Conservation (phyloP, 1,139 yeast species). For the Maudiozyma humilis region DNA sequence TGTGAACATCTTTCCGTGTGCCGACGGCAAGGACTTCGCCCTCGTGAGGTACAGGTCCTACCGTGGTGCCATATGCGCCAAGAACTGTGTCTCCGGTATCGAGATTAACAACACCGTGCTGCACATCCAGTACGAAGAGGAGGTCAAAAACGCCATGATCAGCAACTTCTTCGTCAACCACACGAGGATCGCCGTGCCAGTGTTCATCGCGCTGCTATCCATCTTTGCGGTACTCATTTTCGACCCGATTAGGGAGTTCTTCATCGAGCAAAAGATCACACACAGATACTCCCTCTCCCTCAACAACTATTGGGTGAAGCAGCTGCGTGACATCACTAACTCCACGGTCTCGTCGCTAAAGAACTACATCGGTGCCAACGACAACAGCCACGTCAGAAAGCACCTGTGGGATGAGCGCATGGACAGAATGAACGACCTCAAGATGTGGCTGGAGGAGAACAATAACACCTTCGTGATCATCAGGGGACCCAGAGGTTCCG, state of each 20-base stretch:
- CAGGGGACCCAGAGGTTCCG: slow-evolving; percentile 91
- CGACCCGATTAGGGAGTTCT: slow-evolving; percentile 85
- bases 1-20: slow-evolving; percentile 58
- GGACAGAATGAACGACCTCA: slow-evolving; percentile 58
- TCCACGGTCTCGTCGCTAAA: slow-evolving; percentile 36
- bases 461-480: slow-evolving; percentile 80
- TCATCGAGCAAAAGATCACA: slow-evolving; percentile 64
- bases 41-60: slow-evolving; percentile 44
- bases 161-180: slow-evolving; percentile 60
- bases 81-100: slow-evolving; percentile 83
- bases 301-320: slow-evolving; percentile 31
- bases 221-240: slow-evolving; percentile 77
- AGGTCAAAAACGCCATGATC: slow-evolving; percentile 44
- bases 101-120: slow-evolving; percentile 51
- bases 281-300: slow-evolving; percentile 38
- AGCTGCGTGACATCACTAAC: slow-evolving; percentile 32
- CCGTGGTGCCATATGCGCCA: slow-evolving; percentile 75
- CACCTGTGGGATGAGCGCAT: slow-evolving; percentile 65
- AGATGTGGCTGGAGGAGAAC: slow-evolving; percentile 68
- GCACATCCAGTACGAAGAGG: slow-evolving; percentile 65
- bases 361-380: slow-evolving; percentile 33
- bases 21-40: slow-evolving; percentile 41
- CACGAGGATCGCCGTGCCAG: slow-evolving; percentile 62
- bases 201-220: slow-evolving; percentile 54
- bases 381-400: slow-evolving; percentile 33